These are phyloP conservation scores for Quercus berberidifolia DNA, from an alignment of 306 rosid species.

Conservation along the genomic window DNA sequence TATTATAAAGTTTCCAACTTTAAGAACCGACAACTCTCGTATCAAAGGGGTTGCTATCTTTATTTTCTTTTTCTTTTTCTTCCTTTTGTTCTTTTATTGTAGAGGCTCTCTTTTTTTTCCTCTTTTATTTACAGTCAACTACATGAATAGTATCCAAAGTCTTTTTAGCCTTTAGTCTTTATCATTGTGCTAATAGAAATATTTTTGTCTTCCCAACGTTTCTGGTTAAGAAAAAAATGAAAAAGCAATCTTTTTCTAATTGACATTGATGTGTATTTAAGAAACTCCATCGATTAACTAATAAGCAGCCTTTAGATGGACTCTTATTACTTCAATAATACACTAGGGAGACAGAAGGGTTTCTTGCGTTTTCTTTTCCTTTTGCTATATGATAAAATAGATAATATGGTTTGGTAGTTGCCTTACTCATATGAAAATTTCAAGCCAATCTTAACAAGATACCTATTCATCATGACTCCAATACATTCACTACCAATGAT, in stretches of 20 bases:
- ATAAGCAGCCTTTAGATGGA: too few species aligned
- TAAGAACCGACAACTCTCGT: neutral
- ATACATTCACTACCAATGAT: too few species aligned
- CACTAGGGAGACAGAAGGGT: too few species aligned
- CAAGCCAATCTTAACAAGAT: too few species aligned
- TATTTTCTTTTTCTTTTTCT: neutral
- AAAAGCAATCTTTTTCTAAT: neutral
- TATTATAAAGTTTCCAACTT: neutral
- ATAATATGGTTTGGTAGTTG: too few species aligned
- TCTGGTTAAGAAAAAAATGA: too few species aligned
- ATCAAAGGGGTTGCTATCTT: neutral
- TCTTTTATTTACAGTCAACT: neutral
- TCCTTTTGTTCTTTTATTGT: neutral
- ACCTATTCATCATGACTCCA: too few species aligned
- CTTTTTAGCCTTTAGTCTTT: neutral
- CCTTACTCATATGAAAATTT: too few species aligned
- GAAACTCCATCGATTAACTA: neutral
- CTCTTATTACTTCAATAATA: too few species aligned
- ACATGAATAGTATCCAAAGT: neutral
- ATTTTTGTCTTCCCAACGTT: neutral
- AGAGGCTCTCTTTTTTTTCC: neutral
- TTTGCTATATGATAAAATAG: too few species aligned
- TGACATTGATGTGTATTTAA: neutral
- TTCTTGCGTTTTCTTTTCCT: too few species aligned
- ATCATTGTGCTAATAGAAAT: neutral